Conservation (phyloP, 140 eudicot species). For the Oenanthe javanica region DNA sequence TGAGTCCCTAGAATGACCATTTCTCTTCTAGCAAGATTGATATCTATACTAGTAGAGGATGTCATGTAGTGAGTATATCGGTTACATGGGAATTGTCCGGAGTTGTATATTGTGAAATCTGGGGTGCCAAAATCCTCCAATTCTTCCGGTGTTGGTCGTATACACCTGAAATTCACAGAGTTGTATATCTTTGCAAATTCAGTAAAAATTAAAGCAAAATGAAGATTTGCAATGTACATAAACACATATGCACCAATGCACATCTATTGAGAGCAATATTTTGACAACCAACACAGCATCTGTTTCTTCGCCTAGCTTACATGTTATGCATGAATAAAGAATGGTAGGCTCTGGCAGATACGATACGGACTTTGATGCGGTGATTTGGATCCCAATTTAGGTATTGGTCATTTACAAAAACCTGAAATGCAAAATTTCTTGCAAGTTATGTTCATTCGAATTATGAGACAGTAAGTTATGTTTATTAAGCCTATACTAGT, state of each 20-base stretch:
- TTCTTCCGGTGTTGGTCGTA: constrained; percentile 98
- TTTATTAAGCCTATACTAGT: too few species aligned
- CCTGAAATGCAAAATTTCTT: constrained; percentile 30
- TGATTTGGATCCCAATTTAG: constrained; percentile 94
- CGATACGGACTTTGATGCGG: constrained; percentile 89
- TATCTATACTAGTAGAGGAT: constrained; percentile 94
- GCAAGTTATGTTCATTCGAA: neutral
- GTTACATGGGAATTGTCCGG: constrained; percentile 96
- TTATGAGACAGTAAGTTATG: neutral
- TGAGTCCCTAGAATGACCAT: constrained; percentile 99
- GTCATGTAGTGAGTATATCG: constrained; percentile 99
- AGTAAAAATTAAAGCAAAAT: constrained; percentile 22
- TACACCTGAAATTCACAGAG: constrained; percentile 93
- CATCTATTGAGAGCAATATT: too few species aligned
- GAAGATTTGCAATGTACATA: neutral
- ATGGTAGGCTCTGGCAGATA: constrained; percentile 97
- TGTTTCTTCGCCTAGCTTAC: constrained; percentile 35
- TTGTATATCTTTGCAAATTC: constrained; percentile 21
- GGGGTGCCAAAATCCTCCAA: constrained; percentile 97
- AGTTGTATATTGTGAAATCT: constrained; percentile 97
- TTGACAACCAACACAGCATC: constrained; percentile 14
- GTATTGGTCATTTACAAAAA: constrained; percentile 85
- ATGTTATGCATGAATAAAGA: constrained; percentile 97
- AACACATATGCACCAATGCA: too few species aligned
- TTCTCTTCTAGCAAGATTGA: constrained; percentile 82